These are phyloP conservation scores for Sporisorium iseilematis-ciliati DNA, from an alignment of 1,284 basidiomycete species.

Conservation along the genomic window DNA sequence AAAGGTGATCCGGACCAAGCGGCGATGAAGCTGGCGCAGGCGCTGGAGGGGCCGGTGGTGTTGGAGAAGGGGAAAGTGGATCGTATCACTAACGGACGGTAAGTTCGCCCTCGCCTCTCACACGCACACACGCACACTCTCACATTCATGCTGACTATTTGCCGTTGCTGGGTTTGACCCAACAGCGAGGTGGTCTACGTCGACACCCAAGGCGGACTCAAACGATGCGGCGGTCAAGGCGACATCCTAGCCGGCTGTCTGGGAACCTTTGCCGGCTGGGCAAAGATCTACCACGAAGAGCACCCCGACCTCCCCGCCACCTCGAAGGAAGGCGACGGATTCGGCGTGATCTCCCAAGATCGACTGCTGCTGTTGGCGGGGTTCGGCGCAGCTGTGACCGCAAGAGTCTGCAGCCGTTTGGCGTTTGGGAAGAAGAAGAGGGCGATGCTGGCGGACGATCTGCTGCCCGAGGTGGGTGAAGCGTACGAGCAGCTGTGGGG, in stretches of 20 bases:
- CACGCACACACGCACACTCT: too few species aligned
- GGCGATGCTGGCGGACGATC: conserved; percentile 88
- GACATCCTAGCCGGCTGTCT: conserved; percentile 90
- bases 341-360: conserved; percentile 70
- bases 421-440: conserved; percentile 83
- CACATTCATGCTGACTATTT: not conserved
- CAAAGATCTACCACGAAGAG: conserved; percentile 80
- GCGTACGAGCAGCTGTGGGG: conserved; percentile 67
- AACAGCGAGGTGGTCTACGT: conserved; percentile 76
- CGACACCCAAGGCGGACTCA: conserved; percentile 82
- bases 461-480: conserved; percentile 72
- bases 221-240: conserved; percentile 94
- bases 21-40: conserved; percentile 74
- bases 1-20: conserved; percentile 70
- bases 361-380: conserved; percentile 84
- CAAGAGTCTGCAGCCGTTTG: conserved; percentile 81
- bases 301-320: conserved; percentile 8
- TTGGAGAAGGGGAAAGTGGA: conserved; percentile 83
- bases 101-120: not conserved
- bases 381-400: conserved; percentile 87
- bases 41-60: conserved; percentile 87
- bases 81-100: conserved; percentile 59
- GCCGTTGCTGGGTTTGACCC: conserved; percentile 45
- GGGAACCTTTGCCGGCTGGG: conserved; percentile 92
- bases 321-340: not conserved